These are phyloP conservation scores for Eutrema salsugineum DNA, from an alignment of 441 rosid species.

Conservation along the genomic window DNA sequence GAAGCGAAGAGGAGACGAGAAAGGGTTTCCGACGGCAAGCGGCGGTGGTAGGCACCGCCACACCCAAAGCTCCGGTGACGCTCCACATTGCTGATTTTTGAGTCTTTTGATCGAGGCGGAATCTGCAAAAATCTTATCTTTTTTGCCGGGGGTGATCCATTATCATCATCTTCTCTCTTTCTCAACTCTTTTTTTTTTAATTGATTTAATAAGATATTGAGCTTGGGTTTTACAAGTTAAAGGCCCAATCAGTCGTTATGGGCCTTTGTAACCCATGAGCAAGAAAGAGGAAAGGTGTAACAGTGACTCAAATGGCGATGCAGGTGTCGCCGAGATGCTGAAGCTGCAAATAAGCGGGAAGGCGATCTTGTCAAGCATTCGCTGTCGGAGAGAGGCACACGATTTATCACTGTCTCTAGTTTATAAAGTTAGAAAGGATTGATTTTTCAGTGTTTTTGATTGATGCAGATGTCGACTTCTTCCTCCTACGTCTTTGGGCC, in stretches of 20 bases:
- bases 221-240: background rate
- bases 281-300: background rate
- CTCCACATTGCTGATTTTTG: conserved; percentile 30
- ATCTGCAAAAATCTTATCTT: conserved; percentile 34
- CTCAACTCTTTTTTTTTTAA: background rate
- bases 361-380: conserved; percentile 20
- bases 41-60: conserved; percentile 25
- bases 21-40: conserved; percentile 5
- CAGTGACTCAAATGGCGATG: conserved; percentile 15
- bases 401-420: background rate
- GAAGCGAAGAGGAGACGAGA: background rate
- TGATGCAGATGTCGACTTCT: conserved; percentile 40
- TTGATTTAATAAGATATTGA: background rate
- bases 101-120: conserved; percentile 27
- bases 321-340: conserved; percentile 30
- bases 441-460: background rate
- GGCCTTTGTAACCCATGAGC: background rate
- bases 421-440: background rate
- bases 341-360: conserved; percentile 30
- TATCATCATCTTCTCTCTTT: background rate
- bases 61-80: conserved; percentile 31
- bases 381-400: conserved; percentile 20
- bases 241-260: background rate
- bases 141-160: conserved; percentile 13
- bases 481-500: conserved; percentile 45